These are phyloP conservation scores for Pichia sp. DNA, from an alignment of 1,139 yeast species.

Conservation along the genomic window DNA sequence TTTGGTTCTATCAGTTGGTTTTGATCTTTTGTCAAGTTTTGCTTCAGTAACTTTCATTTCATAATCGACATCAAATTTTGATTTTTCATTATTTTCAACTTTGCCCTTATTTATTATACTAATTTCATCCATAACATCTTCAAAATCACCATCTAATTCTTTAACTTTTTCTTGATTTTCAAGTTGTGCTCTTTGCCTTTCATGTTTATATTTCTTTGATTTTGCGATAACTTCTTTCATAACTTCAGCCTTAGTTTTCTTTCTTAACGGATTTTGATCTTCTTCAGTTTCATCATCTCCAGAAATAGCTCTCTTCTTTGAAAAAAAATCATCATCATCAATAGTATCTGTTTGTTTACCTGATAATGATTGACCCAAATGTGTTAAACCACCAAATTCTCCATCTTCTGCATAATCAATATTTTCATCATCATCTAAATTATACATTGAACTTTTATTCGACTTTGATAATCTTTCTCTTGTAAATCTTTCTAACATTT, in stretches of 20 bases:
- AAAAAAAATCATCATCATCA: slow-evolving; percentile 29
- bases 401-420: slow-evolving; percentile 35
- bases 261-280: slow-evolving; percentile 41
- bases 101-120: slow-evolving; percentile 20
- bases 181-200: slow-evolving; percentile 74
- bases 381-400: slow-evolving; percentile 52
- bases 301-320: slow-evolving; percentile 23
- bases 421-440: slow-evolving; percentile 68
- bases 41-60: slow-evolving; percentile 75
- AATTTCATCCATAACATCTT: slow-evolving; percentile 66
- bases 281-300: slow-evolving; percentile 32
- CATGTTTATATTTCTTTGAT: slow-evolving; percentile 82
- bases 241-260: slow-evolving; percentile 87
- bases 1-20: slow-evolving; percentile 93
- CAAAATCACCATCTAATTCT: slow-evolving; percentile 74
- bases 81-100: slow-evolving; percentile 28
- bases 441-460: slow-evolving; percentile 51
- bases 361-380: slow-evolving; percentile 56
- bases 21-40: slow-evolving; percentile 80
- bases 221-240: slow-evolving; percentile 97
- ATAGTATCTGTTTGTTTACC: slow-evolving; percentile 32
- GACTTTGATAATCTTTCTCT: slow-evolving; percentile 67
- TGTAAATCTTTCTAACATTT: slow-evolving; percentile 91
- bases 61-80: slow-evolving; percentile 52
- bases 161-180: slow-evolving; percentile 64